These are phyloP conservation scores for Nymphaea thermarum DNA, from an alignment of 164 flowering plant genomes.

Conservation along the genomic window DNA sequence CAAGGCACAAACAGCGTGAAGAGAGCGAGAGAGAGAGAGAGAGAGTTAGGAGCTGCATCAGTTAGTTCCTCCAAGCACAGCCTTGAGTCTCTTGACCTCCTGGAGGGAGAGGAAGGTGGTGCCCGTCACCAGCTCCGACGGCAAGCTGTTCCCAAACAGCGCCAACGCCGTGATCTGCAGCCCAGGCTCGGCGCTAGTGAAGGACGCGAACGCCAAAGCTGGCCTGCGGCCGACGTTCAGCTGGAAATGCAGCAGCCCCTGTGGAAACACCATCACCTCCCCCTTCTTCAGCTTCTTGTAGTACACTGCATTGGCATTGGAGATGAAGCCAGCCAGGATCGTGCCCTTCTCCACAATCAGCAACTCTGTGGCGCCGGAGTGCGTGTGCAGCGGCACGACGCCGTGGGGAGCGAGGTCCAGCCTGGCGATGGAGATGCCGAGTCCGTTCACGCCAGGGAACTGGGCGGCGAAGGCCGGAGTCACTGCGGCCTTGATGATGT, in stretches of 20 bases:
- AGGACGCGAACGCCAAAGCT: conserved; percentile 37
- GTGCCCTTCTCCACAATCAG: conserved; percentile 31
- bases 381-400: conserved; percentile 71
- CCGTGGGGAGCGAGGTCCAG: conserved; percentile 55
- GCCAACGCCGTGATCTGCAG: conserved; percentile 45
- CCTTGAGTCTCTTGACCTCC: conserved; percentile 56
- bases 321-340: conserved; percentile 42
- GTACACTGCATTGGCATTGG: conserved; percentile 23
- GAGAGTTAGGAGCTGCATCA: conserved; percentile 7
- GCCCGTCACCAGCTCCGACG: conserved; percentile 30
- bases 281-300: conserved; percentile 40
- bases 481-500: conserved; percentile 62
- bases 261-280: conserved; percentile 52
- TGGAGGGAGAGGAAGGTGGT: conserved; percentile 48
- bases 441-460: conserved; percentile 69
- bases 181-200: conserved; percentile 47
- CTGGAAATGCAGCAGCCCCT: conserved; percentile 54
- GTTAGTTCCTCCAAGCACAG: conserved; percentile 50
- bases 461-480: conserved; percentile 54
- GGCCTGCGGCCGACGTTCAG: conserved; percentile 25
- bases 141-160: conserved; percentile 38
- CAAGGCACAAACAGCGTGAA: too few species aligned
- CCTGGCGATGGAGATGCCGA: conserved; percentile 62
- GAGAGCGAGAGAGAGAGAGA: not conserved
- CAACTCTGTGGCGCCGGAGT: conserved; percentile 36